Evolutionary conservation across 768 basidiomycete species (phyloP).

Genomic region (Suillus decipiens): DNA sequence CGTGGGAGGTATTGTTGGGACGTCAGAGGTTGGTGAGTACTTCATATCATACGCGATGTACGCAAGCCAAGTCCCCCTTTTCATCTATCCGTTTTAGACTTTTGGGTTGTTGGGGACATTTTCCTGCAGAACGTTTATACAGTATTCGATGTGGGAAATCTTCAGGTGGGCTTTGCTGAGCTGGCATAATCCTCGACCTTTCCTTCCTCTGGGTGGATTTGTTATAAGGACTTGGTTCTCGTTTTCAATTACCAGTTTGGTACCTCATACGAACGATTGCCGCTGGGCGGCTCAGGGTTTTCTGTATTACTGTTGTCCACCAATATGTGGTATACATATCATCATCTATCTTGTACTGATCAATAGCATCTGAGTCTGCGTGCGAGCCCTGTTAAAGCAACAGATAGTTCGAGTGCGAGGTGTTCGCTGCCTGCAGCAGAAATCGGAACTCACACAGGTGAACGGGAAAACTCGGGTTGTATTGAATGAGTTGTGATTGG

Average conservation of each 20-base stretch:
- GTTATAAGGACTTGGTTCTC: background rate
- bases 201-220: background rate
- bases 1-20: conserved; percentile 37
- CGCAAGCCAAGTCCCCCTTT: background rate
- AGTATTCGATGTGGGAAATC: conserved; percentile 32
- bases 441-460: too few species aligned
- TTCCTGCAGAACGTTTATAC: conserved; percentile 37
- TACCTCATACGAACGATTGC: background rate
- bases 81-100: conserved; percentile 19
- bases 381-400: too few species aligned
- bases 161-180: conserved; percentile 44
- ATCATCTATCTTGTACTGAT: too few species aligned
- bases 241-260: background rate
- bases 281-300: too few species aligned
- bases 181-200: conserved; percentile 19
- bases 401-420: too few species aligned
- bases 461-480: too few species aligned
- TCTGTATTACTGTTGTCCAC: too few species aligned
- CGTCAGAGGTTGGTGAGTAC: conserved; percentile 3
- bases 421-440: too few species aligned
- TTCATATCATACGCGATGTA: background rate
- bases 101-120: conserved; percentile 36
- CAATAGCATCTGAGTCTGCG: too few species aligned
- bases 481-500: too few species aligned
- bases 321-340: too few species aligned